Evolutionary conservation across 192 early-diverging fungal genomes (phyloP), one percentile per base, ranked within the genome.

Genomic region (Hyaloraphidium curvatum): DNA sequence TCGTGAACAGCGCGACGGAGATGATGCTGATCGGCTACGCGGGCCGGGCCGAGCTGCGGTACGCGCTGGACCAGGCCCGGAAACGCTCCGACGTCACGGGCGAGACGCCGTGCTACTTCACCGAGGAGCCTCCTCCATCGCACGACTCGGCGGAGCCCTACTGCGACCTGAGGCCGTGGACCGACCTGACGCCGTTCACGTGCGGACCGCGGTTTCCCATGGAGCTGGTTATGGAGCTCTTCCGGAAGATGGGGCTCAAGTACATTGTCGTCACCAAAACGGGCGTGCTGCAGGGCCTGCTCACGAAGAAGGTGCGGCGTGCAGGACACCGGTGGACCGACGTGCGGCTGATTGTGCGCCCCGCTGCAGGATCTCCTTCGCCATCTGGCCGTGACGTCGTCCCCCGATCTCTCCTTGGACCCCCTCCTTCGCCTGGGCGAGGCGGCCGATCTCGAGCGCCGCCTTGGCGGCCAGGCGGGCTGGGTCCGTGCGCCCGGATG

Each of bases 281-380:
- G 43, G 43, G 43, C 5, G 14, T 48, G 7, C 43, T 54, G 31
- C 13, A 17, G 35, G 53, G 81, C 14, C 60, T 83, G 26, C 78
- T 83, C 51, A 83, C 81, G 1, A 83, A 83, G 41, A 83, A 83
- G 63, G 78, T n/a, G n/a, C n/a, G n/a, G n/a, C n/a, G n/a, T n/a
- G n/a, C n/a, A n/a, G n/a, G n/a, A n/a, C n/a, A n/a, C n/a, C n/a
- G n/a, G n/a, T n/a, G n/a, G n/a, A n/a, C n/a, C n/a, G n/a, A n/a
- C n/a, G n/a, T n/a, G n/a, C n/a, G n/a, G n/a, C n/a, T n/a, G n/a
- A n/a, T n/a, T n/a, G n/a, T n/a, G n/a, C n/a, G n/a, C n/a, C n/a
- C n/a, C n/a, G n/a, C n/a, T n/a, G n/a, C n/a, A n/a, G n/a, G n/a
- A n/a, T n/a, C n/a, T n/a, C n/a, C n/a, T n/a, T n/a, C n/a, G n/a